A percentile compares a stretch with the other conserved stretches of the same genome.
These are phyloP conservation scores for Taphrina flavorubra DNA, from an alignment of 1,139 yeast genomes.

Conservation along the genomic window DNA sequence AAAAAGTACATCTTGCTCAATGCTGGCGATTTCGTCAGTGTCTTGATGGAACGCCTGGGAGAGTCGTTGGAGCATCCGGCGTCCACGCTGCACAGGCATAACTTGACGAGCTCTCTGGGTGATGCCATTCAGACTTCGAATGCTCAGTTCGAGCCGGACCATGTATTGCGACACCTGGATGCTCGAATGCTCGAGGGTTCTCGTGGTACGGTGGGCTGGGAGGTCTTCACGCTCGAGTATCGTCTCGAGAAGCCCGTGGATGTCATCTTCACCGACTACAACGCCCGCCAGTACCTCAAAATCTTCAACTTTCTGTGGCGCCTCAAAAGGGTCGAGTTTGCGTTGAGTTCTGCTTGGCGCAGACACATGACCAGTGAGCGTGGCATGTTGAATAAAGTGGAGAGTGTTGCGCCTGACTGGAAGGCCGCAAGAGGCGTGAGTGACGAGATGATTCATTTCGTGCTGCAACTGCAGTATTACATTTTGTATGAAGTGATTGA, in stretches of 20 bases:
- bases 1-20: slow-evolving; percentile 73
- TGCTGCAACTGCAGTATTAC: slow-evolving; percentile 54
- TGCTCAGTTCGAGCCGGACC: slow-evolving; percentile 57
- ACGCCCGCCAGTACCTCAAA: slow-evolving; percentile 69
- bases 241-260: slow-evolving; percentile 63
- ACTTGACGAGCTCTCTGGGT: slow-evolving; percentile 67
- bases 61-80: slow-evolving; percentile 67
- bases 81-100: slow-evolving; percentile 65
- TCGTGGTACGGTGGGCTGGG: slow-evolving; percentile 78
- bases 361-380: slow-evolving; percentile 50
- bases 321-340: slow-evolving; percentile 65
- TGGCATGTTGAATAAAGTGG: slow-evolving; percentile 45
- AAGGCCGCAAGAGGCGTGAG: slow-evolving; percentile 49
- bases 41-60: slow-evolving; percentile 64
- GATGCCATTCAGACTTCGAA: slow-evolving; percentile 73
- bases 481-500: slow-evolving; percentile 54
- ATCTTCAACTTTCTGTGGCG: slow-evolving; percentile 88
- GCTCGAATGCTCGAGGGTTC: slow-evolving; percentile 75
- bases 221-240: slow-evolving; percentile 87
- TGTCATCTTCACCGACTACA: slow-evolving; percentile 51
- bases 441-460: slow-evolving; percentile 53
- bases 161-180: slow-evolving; percentile 66
- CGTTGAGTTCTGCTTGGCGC: slow-evolving; percentile 61
- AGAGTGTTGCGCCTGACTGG: slow-evolving; percentile 48
- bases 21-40: slow-evolving; percentile 76